Evolutionary conservation across 1,284 basidiomycete species (phyloP), one percentile per base, ranked within the genome.

Genomic region (Thecaphora thlaspeos): DNA sequence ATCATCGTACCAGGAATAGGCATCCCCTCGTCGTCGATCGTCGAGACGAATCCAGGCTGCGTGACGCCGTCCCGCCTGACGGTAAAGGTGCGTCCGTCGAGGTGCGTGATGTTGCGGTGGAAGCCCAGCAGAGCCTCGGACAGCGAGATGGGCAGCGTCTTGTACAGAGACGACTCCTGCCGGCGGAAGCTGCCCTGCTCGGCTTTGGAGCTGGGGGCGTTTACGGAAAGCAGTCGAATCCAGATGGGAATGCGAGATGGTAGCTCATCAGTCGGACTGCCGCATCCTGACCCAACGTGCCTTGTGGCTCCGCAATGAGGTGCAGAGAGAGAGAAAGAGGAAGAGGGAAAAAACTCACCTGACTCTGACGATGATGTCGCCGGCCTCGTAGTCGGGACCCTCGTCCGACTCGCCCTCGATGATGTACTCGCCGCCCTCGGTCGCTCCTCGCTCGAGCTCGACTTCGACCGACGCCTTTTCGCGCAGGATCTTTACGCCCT

Each of bases 41-140:
- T 61, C 10, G 61, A 49, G 18, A 75, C 73, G 15, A 57, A 61
- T 19, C 69, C 70, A 4, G 73, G 66, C 49, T 77, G 75, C 1
- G 75, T 77, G 26, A 73, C 67, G 1, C 50, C 52, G 18, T 55
- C 48, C 18, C 75, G 63, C 24, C 48, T 51, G 23, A 77, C 19
- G 12, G 54, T 60, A 28, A 77, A 41, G 4, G 52, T 57, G 24
- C 70, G 70, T 10, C 66, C 71, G 50, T 77, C 75, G 47, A 74
- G 66, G 51, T 77, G 75, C 2, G 61, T 55, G 24, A 76, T 15
- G 21, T 61, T 64, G 28, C 68, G 63, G 30, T 70, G 56, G 41
- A 77, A 75, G 22, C 75, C 75, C 1, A 77, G 51, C 23, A 77
- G 41, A 1, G 75, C 75, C n/a, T 77, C 74, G 14, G 51, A 53